phyloP scores from a whole-genome alignment of 2,329 filamentous ascomycete genomes.

The Graphilbum fragrans region DNA sequence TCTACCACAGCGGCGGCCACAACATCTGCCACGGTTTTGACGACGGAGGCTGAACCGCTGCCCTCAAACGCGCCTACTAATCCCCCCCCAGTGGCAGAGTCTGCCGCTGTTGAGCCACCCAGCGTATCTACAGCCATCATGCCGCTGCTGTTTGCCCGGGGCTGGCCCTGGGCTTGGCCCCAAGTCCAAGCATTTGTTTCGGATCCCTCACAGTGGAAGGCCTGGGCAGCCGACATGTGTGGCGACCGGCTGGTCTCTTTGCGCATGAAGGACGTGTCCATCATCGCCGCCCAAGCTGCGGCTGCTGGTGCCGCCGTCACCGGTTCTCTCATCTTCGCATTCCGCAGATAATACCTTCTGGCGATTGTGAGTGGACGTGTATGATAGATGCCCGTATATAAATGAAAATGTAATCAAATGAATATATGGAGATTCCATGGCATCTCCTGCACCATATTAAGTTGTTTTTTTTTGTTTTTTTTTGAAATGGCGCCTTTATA shows the following conservation, averaged over 20 bases:
- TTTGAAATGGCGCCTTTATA: too few relatives aligned
- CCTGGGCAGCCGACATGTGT: slow-evolving; percentile 43
- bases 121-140: background rate
- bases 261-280: slow-evolving; percentile 57
- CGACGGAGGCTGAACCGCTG: too few relatives aligned
- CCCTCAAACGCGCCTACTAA: too few relatives aligned
- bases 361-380: slow-evolving; percentile 21
- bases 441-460: background rate
- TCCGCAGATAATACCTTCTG: background rate
- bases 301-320: slow-evolving; percentile 42
- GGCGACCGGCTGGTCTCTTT: slow-evolving; percentile 53
- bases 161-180: slow-evolving; percentile 1
- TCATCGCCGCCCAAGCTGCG: slow-evolving; percentile 56
- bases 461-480: too few relatives aligned
- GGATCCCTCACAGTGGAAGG: slow-evolving; percentile 33
- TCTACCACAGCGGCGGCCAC: background rate
- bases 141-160: background rate
- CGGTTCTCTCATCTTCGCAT: slow-evolving; percentile 2
- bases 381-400: background rate
- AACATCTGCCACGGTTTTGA: background rate
- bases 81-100: too few relatives aligned
- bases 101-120: too few relatives aligned
- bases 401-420: slow-evolving; percentile 2
- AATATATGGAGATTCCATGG: too few relatives aligned
- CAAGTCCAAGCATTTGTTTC: slow-evolving; percentile 20